A percentile compares a stretch with the other conserved stretches of the same genome.
phyloP scores from a whole-genome alignment of 352 stramenopile genomes.

The Pythium rhizo-oryzae region DNA sequence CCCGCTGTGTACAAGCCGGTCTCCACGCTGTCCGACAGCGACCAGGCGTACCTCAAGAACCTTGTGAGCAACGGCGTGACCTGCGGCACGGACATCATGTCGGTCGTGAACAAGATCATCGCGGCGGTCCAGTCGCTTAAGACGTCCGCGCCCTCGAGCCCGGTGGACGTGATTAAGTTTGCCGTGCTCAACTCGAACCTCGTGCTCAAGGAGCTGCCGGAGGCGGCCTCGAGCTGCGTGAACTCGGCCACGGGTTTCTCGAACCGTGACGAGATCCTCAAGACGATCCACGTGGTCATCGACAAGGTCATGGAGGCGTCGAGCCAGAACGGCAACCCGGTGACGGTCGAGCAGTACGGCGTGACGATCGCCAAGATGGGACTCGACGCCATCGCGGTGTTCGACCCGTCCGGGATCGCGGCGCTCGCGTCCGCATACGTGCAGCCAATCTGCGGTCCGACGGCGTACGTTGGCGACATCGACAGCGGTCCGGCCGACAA shows the following conservation, averaged over 20 bases:
- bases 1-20: slow-evolving; percentile 9
- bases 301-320: slow-evolving; percentile 48
- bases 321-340: slow-evolving; percentile 42
- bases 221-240: slow-evolving; percentile 45
- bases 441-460: slow-evolving; percentile 57
- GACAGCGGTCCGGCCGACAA: slow-evolving; percentile 47
- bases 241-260: slow-evolving; percentile 31
- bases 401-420: slow-evolving; percentile 46
- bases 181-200: slow-evolving; percentile 45
- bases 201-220: slow-evolving; percentile 52
- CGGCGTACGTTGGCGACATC: slow-evolving; percentile 53
- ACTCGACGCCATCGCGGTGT: slow-evolving; percentile 46
- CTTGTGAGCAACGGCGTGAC: slow-evolving; percentile 19
- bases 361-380: slow-evolving; percentile 47
- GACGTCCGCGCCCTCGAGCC: slow-evolving; percentile 33
- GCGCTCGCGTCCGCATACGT: slow-evolving; percentile 47
- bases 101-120: slow-evolving; percentile 37
- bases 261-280: slow-evolving; percentile 41
- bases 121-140: slow-evolving; percentile 21
- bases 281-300: slow-evolving; percentile 52
- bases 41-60: slow-evolving; percentile 27
- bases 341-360: slow-evolving; percentile 42
- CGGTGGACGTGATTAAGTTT: slow-evolving; percentile 45
- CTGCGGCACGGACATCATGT: slow-evolving; percentile 27
- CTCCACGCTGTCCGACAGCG: slow-evolving; percentile 32